Percentiles rank a stretch among this genome's conserved stretches.
Conservation (phyloP, 352 stramenopile genomes). For the Phytopythium vexans region DNA sequence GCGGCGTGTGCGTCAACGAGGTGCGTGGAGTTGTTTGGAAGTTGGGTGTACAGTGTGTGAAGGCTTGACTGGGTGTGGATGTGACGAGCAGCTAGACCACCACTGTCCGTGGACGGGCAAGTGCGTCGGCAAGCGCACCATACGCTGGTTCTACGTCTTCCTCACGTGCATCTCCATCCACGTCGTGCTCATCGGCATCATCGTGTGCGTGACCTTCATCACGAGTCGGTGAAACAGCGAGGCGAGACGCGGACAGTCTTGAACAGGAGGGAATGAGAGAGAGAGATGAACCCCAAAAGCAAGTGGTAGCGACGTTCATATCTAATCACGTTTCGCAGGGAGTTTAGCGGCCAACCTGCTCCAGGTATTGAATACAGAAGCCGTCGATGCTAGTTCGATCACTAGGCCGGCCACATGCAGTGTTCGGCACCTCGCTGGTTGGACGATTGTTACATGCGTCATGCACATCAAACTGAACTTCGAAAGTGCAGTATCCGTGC, state of each 20-base stretch:
- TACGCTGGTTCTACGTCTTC: constrained; percentile 84
- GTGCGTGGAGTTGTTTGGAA: constrained; percentile 18
- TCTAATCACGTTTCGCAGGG: too few species aligned
- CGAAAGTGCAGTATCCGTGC: too few species aligned
- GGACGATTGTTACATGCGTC: too few species aligned
- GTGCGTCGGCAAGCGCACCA: constrained; percentile 81
- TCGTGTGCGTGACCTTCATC: constrained; percentile 35
- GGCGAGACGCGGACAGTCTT: constrained; percentile 4
- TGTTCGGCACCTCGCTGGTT: too few species aligned
- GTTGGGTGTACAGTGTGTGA: background rate
- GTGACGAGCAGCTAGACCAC: constrained; percentile 73
- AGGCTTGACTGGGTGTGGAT: constrained; percentile 1
- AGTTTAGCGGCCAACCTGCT: too few species aligned
- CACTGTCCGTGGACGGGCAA: constrained; percentile 92
- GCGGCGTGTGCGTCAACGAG: constrained; percentile 64
- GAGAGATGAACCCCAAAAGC: too few species aligned
- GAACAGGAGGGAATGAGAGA: background rate
- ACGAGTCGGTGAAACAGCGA: background rate
- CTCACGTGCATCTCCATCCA: constrained; percentile 63
- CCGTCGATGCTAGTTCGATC: too few species aligned
- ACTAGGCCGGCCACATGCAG: too few species aligned
- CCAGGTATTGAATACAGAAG: too few species aligned
- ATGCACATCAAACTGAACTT: too few species aligned
- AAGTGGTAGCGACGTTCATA: too few species aligned
- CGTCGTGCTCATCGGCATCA: constrained; percentile 48